Evolutionary conservation across 169 alveolate genomes (phyloP).

Genomic region (Amoebophrya sp.): DNA sequence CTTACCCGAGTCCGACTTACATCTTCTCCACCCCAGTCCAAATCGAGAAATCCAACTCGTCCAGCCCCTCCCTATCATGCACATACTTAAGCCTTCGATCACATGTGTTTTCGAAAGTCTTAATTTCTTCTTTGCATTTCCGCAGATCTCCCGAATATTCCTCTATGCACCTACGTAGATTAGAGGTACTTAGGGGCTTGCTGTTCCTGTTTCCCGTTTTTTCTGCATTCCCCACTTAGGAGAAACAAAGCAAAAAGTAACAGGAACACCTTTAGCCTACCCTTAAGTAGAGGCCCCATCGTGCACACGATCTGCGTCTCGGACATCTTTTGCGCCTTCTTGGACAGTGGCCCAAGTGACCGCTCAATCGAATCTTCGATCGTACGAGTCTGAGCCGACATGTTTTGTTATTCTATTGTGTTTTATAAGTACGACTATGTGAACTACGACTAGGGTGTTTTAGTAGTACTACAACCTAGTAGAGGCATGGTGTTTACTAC

Average conservation of each 20-base stretch:
- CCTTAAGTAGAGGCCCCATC: neutral
- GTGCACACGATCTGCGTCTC: neutral
- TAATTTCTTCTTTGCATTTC: neutral
- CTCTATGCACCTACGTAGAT: neutral
- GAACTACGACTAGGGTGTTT: too few species aligned
- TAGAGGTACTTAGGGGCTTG: too few species aligned
- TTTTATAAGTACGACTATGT: too few species aligned
- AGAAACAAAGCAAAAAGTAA: too few species aligned
- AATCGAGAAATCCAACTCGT: neutral
- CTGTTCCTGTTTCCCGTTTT: too few species aligned
- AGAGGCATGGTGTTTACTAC: too few species aligned
- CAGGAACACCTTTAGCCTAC: too few species aligned
- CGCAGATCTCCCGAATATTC: neutral
- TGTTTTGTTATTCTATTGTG: too few species aligned
- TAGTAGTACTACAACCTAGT: too few species aligned
- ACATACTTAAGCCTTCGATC: neutral
- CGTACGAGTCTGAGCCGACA: too few species aligned
- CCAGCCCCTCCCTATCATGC: constrained; percentile 12
- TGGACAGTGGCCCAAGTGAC: neutral
- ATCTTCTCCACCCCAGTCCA: constrained; percentile 2
- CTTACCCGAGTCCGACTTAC: neutral
- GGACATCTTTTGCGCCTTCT: neutral
- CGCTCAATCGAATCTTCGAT: neutral
- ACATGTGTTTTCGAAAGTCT: neutral
- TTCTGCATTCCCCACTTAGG: too few species aligned